Evolutionary conservation across 371 early-diverging fungal genomes (phyloP).

Genomic region (Lichtheimia corymbifera): DNA sequence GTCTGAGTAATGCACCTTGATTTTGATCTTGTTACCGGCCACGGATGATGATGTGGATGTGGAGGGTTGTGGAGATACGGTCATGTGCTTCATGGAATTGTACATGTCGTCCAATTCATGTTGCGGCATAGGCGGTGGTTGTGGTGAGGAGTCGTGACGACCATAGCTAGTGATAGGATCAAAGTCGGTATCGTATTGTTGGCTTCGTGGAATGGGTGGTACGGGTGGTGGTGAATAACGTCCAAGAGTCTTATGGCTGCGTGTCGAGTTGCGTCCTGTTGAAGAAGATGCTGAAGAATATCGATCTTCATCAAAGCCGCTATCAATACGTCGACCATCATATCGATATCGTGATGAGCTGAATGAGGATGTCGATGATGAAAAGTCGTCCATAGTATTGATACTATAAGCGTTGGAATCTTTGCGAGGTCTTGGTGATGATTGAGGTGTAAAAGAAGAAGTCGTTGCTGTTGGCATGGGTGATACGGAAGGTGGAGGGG

Average conservation of each 20-base stretch:
- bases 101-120: conserved; percentile 36
- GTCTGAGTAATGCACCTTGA: conserved; percentile 23
- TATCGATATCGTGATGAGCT: conserved; percentile 25
- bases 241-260: conserved; percentile 17
- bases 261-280: conserved; percentile 16
- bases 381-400: conserved; percentile 30
- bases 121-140: too few species aligned
- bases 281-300: conserved; percentile 28
- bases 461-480: conserved; percentile 4
- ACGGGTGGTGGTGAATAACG: conserved; percentile 38
- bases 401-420: conserved; percentile 25
- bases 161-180: conserved; percentile 24
- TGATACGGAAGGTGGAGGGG: background rate
- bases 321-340: conserved; percentile 41
- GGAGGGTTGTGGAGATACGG: conserved; percentile 20
- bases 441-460: background rate
- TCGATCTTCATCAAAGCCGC: conserved; percentile 48
- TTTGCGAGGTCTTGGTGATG: conserved; percentile 23
- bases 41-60: conserved; percentile 22
- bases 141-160: conserved; percentile 20
- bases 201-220: conserved; percentile 28
- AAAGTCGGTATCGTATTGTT: conserved; percentile 8
- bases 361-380: conserved; percentile 24
- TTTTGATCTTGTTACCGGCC: conserved; percentile 20
- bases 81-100: conserved; percentile 26